Evolutionary conservation across 176 grass and related monocot genomes (phyloP).

Genomic region (Microstegium vimineum): DNA sequence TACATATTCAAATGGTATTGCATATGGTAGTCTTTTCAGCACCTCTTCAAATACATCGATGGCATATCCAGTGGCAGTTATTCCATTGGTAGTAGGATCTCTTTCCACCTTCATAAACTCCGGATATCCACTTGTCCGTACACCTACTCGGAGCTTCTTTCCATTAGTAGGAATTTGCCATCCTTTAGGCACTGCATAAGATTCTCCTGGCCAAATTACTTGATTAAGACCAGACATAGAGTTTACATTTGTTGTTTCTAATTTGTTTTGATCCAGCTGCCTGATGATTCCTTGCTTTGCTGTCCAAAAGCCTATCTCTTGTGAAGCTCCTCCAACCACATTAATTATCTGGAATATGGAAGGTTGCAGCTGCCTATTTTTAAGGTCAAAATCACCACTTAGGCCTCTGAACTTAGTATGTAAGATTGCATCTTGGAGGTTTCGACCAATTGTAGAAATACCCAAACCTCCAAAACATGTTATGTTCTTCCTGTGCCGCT

Average conservation of each 20-base stretch:
- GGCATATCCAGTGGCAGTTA: conserved; percentile 28
- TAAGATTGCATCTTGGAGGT: conserved; percentile 32
- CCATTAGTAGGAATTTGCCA: conserved; percentile 31
- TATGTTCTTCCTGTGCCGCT: not conserved
- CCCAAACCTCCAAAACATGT: conserved; percentile 21
- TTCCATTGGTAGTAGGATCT: conserved; percentile 31
- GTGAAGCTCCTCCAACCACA: conserved; percentile 18
- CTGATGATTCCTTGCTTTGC: conserved; percentile 21
- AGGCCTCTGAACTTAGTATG: conserved; percentile 30
- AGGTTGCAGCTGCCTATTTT: conserved; percentile 20
- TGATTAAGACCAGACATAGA: conserved; percentile 5
- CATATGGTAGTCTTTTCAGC: conserved; percentile 33
- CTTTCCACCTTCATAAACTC: conserved; percentile 43
- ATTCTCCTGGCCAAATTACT: conserved; percentile 51
- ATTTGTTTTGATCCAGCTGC: not conserved
- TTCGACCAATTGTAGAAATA: conserved; percentile 24
- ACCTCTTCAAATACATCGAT: conserved; percentile 46
- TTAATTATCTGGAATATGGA: conserved; percentile 62
- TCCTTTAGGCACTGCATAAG: conserved; percentile 38
- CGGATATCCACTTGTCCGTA: conserved; percentile 28
- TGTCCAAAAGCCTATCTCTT: conserved; percentile 53
- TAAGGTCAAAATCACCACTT: conserved; percentile 45
- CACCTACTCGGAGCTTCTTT: conserved; percentile 44
- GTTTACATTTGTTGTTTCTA: not conserved
- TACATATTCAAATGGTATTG: conserved; percentile 45